Evolutionary conservation across 805 yeast genomes (phyloP).

Genomic region (Saturnispora zaruensis): DNA sequence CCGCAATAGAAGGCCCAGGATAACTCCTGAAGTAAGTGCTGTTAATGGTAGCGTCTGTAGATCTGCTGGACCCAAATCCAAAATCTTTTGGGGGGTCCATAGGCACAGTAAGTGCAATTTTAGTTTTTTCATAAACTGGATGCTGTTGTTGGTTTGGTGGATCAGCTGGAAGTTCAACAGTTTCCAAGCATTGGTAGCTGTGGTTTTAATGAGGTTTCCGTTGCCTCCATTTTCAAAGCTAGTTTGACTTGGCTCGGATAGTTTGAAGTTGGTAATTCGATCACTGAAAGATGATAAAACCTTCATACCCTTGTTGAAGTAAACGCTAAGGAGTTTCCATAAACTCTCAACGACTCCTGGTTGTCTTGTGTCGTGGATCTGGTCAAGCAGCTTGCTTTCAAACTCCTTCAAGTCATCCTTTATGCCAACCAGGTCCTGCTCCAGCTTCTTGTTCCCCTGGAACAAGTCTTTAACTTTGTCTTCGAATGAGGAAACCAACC

Average conservation of each 20-base stretch:
- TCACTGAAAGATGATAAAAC: neutral
- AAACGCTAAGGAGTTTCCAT: neutral
- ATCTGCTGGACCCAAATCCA: neutral
- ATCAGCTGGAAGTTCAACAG: neutral
- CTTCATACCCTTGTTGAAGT: neutral
- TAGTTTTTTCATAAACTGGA: neutral
- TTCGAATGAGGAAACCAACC: conserved; percentile 78
- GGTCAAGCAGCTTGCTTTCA: conserved; percentile 4
- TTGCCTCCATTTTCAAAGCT: neutral
- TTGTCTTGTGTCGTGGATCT: neutral
- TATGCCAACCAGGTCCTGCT: conserved; percentile 13
- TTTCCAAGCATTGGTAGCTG: neutral
- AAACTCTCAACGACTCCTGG: neutral
- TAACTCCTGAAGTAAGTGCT: neutral
- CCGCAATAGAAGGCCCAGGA: neutral
- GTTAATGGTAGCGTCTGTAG: neutral
- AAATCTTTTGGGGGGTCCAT: neutral
- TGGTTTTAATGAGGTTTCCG: neutral
- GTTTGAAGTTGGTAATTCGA: neutral
- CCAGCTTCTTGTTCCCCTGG: conserved; percentile 25
- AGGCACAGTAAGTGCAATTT: neutral
- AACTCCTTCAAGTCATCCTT: conserved; percentile 14
- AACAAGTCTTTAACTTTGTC: conserved; percentile 56
- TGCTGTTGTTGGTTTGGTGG: neutral
- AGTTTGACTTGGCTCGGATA: neutral